These are phyloP conservation scores for Penicillium macrosclerotiorum DNA, from an alignment of 495 filamentous ascomycete genomes.

Conservation along the genomic window DNA sequence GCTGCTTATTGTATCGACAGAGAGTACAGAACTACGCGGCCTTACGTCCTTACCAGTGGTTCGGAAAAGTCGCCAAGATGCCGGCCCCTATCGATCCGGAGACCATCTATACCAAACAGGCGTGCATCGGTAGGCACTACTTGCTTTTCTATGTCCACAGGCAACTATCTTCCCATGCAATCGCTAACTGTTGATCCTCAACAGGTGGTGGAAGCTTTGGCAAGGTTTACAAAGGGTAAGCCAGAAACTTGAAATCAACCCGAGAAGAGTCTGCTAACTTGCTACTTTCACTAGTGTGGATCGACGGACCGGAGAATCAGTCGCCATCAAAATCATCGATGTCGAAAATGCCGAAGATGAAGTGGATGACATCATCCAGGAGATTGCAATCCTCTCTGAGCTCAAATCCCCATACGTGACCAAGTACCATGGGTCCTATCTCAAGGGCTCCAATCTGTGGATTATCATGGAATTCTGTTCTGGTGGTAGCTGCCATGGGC, in stretches of 20 bases:
- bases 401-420: slow-evolving; percentile 93
- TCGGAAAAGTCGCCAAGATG: slow-evolving; percentile 31
- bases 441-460: slow-evolving; percentile 94
- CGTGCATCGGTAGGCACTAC: slow-evolving; percentile 73
- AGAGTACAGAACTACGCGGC: slow-evolving; percentile 6
- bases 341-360: slow-evolving; percentile 98
- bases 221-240: slow-evolving; percentile 91
- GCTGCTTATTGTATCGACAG: no score
- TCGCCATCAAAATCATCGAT: slow-evolving; percentile 96
- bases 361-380: slow-evolving; percentile 97
- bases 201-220: slow-evolving; percentile 87
- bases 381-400: slow-evolving; percentile 94
- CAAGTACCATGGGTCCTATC: slow-evolving; percentile 92
- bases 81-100: slow-evolving; percentile 68
- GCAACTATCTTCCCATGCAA: not conserved
- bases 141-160: not conserved
- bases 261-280: not conserved
- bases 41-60: not conserved
- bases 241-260: slow-evolving; percentile 1
- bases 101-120: slow-evolving; percentile 87
- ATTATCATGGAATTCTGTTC: slow-evolving; percentile 97
- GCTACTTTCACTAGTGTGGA: slow-evolving; percentile 58
- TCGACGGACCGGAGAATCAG: slow-evolving; percentile 76
- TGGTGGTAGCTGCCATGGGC: slow-evolving; percentile 85
- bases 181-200: slow-evolving; percentile 5